Evolutionary conservation across 768 basidiomycete genomes (phyloP).

Genomic region (Panaeolus cyanescens): DNA sequence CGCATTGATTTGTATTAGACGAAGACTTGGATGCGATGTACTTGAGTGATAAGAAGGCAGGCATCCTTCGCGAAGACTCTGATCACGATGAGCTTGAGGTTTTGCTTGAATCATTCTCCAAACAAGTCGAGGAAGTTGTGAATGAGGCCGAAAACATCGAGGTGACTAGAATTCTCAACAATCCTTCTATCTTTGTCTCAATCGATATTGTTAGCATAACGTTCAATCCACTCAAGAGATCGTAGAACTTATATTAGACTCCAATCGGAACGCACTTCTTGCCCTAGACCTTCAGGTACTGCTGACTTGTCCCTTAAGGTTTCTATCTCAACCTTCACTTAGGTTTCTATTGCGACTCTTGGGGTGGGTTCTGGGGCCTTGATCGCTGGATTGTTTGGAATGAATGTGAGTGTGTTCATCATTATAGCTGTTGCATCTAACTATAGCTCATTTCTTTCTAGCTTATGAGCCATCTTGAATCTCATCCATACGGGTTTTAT

Average conservation of each 20-base stretch:
- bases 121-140: slow-evolving; percentile 96
- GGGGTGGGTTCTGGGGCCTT: slow-evolving; percentile 91
- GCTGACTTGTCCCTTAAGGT: slow-evolving; percentile 1
- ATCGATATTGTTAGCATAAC: slow-evolving; percentile 58
- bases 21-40: slow-evolving; percentile 97
- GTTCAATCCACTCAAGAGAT: slow-evolving; percentile 98
- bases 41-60: slow-evolving; percentile 80
- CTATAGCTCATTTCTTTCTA: slow-evolving; percentile 26
- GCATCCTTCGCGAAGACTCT: slow-evolving; percentile 54
- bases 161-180: slow-evolving; percentile 37
- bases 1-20: slow-evolving; percentile 48
- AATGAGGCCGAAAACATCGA: slow-evolving; percentile 89
- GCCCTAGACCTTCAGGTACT: slow-evolving; percentile 87
- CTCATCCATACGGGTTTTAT: slow-evolving; percentile 73
- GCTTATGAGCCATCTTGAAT: slow-evolving; percentile 78
- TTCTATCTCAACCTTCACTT: slow-evolving; percentile 9
- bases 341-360: slow-evolving; percentile 94
- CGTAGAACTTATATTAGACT: slow-evolving; percentile 93
- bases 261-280: slow-evolving; percentile 90
- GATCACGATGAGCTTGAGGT: slow-evolving; percentile 96
- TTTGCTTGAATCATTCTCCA: slow-evolving; percentile 91
- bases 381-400: slow-evolving; percentile 90
- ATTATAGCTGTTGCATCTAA: neutral
- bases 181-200: neutral
- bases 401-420: slow-evolving; percentile 79